Conservation (phyloP, 1,284 basidiomycete genomes). For the Trametes pubescens region DNA sequence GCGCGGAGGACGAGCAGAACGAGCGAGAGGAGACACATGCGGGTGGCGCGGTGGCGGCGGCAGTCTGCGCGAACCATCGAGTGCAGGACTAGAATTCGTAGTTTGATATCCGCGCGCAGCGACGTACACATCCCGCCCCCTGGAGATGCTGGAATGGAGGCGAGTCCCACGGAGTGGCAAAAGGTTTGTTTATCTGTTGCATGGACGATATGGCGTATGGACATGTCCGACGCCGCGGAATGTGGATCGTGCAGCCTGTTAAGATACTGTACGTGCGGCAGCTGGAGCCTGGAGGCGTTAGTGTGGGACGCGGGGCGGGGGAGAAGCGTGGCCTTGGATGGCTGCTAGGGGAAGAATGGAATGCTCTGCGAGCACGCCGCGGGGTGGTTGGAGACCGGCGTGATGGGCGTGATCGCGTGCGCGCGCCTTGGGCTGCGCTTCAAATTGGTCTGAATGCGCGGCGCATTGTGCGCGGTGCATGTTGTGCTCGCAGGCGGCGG, state of each 20-base stretch:
- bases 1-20: conserved; percentile 17
- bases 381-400: conserved; percentile 17
- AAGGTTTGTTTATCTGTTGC: conserved; percentile 23
- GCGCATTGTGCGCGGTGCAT: not conserved
- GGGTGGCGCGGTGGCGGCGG: conserved; percentile 28
- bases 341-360: conserved; percentile 34
- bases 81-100: not conserved
- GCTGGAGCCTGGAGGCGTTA: conserved; percentile 12
- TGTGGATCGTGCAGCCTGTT: not conserved
- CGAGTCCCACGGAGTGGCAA: conserved; percentile 25
- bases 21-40: conserved; percentile 20
- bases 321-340: conserved; percentile 17
- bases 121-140: not conserved
- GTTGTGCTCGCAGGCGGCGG: not conserved
- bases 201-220: not conserved
- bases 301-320: conserved; percentile 14
- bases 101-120: not conserved
- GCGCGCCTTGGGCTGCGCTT: conserved; percentile 10
- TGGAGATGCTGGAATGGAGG: conserved; percentile 1
- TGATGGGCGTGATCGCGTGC: conserved; percentile 23
- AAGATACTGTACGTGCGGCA: not conserved
- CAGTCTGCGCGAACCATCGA: conserved; percentile 16
- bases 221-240: conserved; percentile 7
- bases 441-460: conserved; percentile 7
- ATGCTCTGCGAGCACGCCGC: conserved; percentile 35